A percentile compares a stretch with the other conserved stretches of the same genome.
Conservation (phyloP, 345 rosid genomes). For the Brassica juncea region DNA sequence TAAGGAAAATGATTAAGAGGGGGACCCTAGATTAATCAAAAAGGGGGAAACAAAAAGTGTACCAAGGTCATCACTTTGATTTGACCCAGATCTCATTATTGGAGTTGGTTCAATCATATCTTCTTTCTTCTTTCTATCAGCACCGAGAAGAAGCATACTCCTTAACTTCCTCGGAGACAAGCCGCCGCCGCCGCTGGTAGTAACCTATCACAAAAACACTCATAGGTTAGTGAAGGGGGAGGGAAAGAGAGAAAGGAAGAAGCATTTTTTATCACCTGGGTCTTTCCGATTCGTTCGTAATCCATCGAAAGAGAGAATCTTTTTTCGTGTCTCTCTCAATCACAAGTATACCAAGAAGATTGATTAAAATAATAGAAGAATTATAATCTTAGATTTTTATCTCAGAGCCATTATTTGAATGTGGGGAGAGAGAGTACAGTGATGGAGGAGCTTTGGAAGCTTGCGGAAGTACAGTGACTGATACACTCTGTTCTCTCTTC, state of each 20-base stretch:
- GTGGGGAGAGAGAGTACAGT: conserved; percentile 15
- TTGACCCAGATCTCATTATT: conserved; percentile 40
- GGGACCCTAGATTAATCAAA: conserved; percentile 40
- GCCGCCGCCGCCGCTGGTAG: conserved; percentile 60
- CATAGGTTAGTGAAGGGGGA: neutral
- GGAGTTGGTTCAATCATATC: conserved; percentile 47
- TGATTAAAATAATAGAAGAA: neutral
- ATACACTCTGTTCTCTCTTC: conserved; percentile 26
- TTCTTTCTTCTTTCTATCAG: conserved; percentile 64
- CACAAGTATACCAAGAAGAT: conserved; percentile 11
- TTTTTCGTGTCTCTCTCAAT: neutral
- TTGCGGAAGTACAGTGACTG: conserved; percentile 39
- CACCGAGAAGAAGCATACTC: conserved; percentile 60
- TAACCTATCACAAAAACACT: conserved; percentile 34
- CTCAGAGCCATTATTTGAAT: conserved; percentile 31
- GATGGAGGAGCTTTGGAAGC: conserved; percentile 35
- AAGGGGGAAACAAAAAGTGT: neutral
- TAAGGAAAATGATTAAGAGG: conserved; percentile 35
- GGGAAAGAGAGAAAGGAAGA: neutral
- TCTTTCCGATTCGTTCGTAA: conserved; percentile 80
- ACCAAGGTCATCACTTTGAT: conserved; percentile 56
- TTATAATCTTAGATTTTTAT: neutral
- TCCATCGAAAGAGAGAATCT: conserved; percentile 49
- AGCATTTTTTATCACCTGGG: conserved; percentile 48
- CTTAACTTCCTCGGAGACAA: conserved; percentile 80